Percentiles rank a stretch among this genome's conserved stretches.
Evolutionary conservation across 2,329 filamentous ascomycete genomes (phyloP).

Genomic region (Neonectria sp.): DNA sequence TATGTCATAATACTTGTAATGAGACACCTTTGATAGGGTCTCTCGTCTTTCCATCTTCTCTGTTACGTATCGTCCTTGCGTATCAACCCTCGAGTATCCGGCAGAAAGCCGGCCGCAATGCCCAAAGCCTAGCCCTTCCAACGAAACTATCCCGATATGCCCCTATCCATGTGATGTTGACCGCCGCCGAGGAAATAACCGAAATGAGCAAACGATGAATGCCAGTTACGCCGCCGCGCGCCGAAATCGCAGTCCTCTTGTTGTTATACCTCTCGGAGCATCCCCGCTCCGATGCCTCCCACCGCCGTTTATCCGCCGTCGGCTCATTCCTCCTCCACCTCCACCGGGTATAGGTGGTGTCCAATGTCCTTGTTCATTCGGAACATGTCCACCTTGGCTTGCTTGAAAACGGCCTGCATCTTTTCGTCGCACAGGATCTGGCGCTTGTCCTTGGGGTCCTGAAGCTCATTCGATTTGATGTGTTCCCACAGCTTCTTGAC

Average conservation of each 20-base stretch:
- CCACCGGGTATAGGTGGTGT: constrained; percentile 86
- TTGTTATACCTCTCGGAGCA: constrained; percentile 32
- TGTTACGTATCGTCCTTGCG: not conserved
- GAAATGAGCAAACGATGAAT: constrained; percentile 45
- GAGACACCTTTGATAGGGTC: constrained; percentile 2
- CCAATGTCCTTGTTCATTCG: constrained; percentile 98
- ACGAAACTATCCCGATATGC: constrained; percentile 24
- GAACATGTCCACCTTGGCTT: constrained; percentile 96
- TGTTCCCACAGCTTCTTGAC: constrained; percentile 98
- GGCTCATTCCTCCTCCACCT: constrained; percentile 57
- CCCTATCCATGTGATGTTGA: constrained; percentile 41
- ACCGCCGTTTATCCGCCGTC: not conserved
- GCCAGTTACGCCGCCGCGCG: constrained; percentile 47
- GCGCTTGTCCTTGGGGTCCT: constrained; percentile 92
- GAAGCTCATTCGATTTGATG: constrained; percentile 89
- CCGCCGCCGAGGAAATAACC: constrained; percentile 41
- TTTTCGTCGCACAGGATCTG: constrained; percentile 94
- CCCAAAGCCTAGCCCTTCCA: constrained; percentile 13
- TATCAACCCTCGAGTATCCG: not conserved
- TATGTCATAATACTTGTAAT: not conserved
- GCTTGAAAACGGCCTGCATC: constrained; percentile 93
- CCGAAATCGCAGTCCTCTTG: constrained; percentile 44
- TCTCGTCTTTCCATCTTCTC: not conserved
- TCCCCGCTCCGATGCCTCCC: constrained; percentile 1
- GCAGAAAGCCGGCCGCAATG: constrained; percentile 12